Percentiles rank a stretch among this genome's conserved stretches.
These are phyloP conservation scores for Phytopythium sindhum DNA, from an alignment of 352 stramenopile genomes.

Conservation along the genomic window DNA sequence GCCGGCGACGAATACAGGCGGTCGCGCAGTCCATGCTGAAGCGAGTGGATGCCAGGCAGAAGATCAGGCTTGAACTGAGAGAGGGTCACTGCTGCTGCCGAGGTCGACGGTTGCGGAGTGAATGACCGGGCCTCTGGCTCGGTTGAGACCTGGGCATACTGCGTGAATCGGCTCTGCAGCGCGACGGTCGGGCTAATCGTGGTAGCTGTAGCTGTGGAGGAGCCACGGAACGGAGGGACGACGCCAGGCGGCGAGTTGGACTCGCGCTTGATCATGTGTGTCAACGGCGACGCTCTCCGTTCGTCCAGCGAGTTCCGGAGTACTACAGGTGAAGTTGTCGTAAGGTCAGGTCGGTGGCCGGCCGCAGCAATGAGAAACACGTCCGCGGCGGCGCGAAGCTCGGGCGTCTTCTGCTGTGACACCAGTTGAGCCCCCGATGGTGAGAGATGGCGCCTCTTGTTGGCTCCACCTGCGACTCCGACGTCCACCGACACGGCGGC, in stretches of 20 bases:
- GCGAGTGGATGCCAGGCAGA: constrained; percentile 21
- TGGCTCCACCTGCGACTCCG: not conserved
- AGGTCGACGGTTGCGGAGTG: constrained; percentile 6
- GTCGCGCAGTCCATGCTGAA: constrained; percentile 12
- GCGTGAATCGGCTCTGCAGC: constrained; percentile 2
- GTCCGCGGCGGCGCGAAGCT: constrained; percentile 3
- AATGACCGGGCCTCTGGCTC: not conserved
- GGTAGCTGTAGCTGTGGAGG: not conserved
- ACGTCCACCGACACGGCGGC: not conserved
- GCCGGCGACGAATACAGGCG: constrained; percentile 1
- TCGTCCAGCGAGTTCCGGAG: not conserved
- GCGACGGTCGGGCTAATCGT: constrained; percentile 3
- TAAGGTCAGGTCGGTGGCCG: not conserved
- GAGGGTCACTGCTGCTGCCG: not conserved
- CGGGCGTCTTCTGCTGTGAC: constrained; percentile 1
- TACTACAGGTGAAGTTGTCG: not conserved
- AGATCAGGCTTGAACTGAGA: constrained; percentile 4
- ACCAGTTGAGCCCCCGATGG: not conserved
- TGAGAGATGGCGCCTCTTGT: not conserved
- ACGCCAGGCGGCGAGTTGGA: not conserved
- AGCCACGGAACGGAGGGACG: not conserved
- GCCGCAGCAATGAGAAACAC: not conserved
- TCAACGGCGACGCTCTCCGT: not conserved
- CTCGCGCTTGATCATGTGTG: not conserved
- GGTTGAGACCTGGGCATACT: not conserved